A percentile compares a stretch with the other conserved stretches of the same genome.
These are phyloP conservation scores for Chaetoscypha palmicola DNA, from an alignment of 2,329 filamentous ascomycete species.

Conservation along the genomic window DNA sequence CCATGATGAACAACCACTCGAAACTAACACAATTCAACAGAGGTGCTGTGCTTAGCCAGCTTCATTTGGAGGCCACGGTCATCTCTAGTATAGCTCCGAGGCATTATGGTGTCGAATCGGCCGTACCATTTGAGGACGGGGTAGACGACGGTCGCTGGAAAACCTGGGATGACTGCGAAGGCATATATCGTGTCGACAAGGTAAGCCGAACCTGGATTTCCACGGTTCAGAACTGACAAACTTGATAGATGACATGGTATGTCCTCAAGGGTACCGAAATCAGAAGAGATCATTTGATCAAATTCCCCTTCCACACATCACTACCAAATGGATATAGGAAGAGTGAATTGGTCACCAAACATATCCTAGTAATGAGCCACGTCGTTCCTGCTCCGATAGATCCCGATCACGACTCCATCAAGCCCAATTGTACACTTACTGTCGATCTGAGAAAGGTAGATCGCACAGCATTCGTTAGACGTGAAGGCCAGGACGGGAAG, in stretches of 20 bases:
- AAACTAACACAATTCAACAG: slow-evolving; percentile 2
- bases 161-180: background rate
- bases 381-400: slow-evolving; percentile 6
- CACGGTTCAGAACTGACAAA: background rate
- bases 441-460: slow-evolving; percentile 13
- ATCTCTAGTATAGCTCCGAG: slow-evolving; percentile 15
- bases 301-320: slow-evolving; percentile 15
- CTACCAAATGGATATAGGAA: background rate
- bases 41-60: slow-evolving; percentile 19
- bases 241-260: slow-evolving; percentile 21
- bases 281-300: slow-evolving; percentile 6
- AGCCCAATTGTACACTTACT: slow-evolving; percentile 6
- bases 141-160: slow-evolving; percentile 9
- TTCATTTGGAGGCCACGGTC: slow-evolving; percentile 12
- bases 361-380: slow-evolving; percentile 8
- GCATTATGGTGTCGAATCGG: slow-evolving; percentile 20
- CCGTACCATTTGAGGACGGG: background rate
- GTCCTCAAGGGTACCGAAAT: slow-evolving; percentile 20
- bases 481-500: slow-evolving; percentile 6
- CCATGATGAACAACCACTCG: background rate
- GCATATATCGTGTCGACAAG: background rate
- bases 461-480: slow-evolving; percentile 3
- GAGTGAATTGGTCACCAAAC: slow-evolving; percentile 10
- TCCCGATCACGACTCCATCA: background rate
- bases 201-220: background rate